These are phyloP conservation scores for Backusella liffmaniae DNA, from an alignment of 192 early-diverging fungal genomes.

Conservation along the genomic window DNA sequence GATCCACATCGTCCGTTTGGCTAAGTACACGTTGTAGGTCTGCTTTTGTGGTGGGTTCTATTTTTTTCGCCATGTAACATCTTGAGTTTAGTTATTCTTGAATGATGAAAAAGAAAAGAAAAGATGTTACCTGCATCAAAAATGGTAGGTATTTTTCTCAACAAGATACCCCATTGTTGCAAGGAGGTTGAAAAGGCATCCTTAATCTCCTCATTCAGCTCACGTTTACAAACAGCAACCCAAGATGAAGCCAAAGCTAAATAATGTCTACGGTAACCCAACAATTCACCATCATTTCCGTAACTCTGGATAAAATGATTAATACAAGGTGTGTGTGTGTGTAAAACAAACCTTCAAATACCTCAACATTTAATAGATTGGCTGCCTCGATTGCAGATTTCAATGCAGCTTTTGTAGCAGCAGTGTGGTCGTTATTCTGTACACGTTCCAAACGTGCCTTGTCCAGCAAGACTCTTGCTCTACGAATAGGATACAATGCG, in stretches of 20 bases:
- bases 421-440: background rate
- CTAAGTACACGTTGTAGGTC: conserved; percentile 14
- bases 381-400: conserved; percentile 25
- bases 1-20: conserved; percentile 46
- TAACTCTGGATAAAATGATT: conserved; percentile 16
- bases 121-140: conserved; percentile 16
- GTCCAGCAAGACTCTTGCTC: conserved; percentile 33
- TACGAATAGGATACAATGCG: conserved; percentile 35
- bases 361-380: background rate
- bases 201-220: conserved; percentile 26
- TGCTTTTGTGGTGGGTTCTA: conserved; percentile 21
- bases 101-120: too few relatives aligned
- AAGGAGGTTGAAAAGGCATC: conserved; percentile 54
- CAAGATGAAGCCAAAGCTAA: conserved; percentile 60
- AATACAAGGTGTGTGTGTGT: background rate
- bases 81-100: too few relatives aligned
- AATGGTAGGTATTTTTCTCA: conserved; percentile 43
- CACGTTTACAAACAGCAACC: conserved; percentile 50
- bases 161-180: conserved; percentile 56
- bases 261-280: conserved; percentile 48
- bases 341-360: background rate
- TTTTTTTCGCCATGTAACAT: background rate
- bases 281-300: conserved; percentile 38
- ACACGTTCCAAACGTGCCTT: conserved; percentile 14
- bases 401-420: background rate